Base-by-base conservation (phyloP, 2,329 filamentous ascomycete genomes). In the Triangularia setosa region DNA sequence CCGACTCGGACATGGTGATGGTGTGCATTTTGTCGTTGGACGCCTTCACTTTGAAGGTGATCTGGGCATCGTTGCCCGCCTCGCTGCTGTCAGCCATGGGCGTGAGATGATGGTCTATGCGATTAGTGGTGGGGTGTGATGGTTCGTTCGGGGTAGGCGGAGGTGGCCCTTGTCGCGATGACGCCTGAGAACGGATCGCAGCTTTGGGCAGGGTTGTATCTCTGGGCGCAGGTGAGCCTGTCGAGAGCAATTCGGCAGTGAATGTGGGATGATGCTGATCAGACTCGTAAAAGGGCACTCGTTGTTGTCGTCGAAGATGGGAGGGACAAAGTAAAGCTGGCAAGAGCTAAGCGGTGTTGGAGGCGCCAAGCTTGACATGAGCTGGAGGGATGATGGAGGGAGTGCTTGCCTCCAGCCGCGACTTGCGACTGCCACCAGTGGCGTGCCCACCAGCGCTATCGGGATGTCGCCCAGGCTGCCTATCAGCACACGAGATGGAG, bases 31-130 rank as follows among this genome's bases (percentile, higher is more conserved):
- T 88, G 75, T 97, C 93, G 72, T 89, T 90, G n/a, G 92, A 93
- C n/a, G 92, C 91, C 83, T 98, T 99, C 79, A 99, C 89, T 80
- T 93, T 95, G 86, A 99, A 98, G 77, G 91, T 96, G 80, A 99
- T 81, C 73, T 93, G 88, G 73, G 88, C 80, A 74, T 93, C 91
- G 72, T 87, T 84, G 73, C 80, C 75, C 70, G 82, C 76, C 66
- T 85, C 83, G 71, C 80, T 76, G 74, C 84, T 85, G 77, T 91
- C 89, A 75, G 89, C 84, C 88, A 91, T 91, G 70, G 67, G 40
- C 40, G 40, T n/a, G 9, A 8, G 18, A 40, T 27, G 53, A 57
- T 24, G 1, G n/a, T 55, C 48, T 53, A 53, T 60, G 48, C 52
- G 57, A 60, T 44, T 40, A 18, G 28, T 40, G 23, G 11, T 30